Evolutionary conservation across 768 basidiomycete species (phyloP).

Genomic region (Lactarius deliciosus): DNA sequence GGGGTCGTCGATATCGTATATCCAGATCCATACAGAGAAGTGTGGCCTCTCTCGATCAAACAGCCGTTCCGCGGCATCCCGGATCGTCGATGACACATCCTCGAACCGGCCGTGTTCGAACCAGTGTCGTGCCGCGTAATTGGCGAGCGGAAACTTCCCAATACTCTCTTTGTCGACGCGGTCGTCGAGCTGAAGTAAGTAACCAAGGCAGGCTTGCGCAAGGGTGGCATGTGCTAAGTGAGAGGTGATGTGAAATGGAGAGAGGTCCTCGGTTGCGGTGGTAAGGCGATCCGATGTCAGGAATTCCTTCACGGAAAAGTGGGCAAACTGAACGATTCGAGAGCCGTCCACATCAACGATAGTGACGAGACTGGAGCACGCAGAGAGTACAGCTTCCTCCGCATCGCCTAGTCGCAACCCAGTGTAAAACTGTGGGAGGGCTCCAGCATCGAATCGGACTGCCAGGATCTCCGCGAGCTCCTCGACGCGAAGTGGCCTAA

Average conservation of each 20-base stretch:
- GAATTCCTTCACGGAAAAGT: constrained; percentile 20
- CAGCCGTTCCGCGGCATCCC: not conserved
- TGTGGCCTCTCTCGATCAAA: not conserved
- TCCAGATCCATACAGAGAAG: constrained; percentile 4
- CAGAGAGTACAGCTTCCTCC: not conserved
- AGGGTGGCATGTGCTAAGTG: not conserved
- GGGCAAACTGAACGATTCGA: constrained; percentile 9
- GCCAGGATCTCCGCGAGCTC: constrained; percentile 15
- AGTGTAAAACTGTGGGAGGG: not conserved
- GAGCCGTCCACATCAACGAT: not conserved
- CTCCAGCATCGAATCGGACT: not conserved
- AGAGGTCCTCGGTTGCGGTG: not conserved
- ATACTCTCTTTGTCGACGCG: not conserved
- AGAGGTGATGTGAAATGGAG: not conserved
- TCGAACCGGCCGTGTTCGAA: not conserved
- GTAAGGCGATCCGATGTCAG: constrained; percentile 7
- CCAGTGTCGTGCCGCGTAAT: constrained; percentile 9
- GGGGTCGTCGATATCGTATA: not conserved
- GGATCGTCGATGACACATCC: not conserved
- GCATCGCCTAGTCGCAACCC: constrained; percentile 10
- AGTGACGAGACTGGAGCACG: constrained; percentile 8
- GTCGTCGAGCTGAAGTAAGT: constrained; percentile 2
- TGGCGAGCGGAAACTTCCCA: not conserved
- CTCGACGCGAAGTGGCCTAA: constrained; percentile 4
- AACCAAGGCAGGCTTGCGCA: not conserved